Evolutionary conservation across 225 moss, liverwort and hornwort species (phyloP).

Genomic region (Physcomitrellopsis africana): DNA sequence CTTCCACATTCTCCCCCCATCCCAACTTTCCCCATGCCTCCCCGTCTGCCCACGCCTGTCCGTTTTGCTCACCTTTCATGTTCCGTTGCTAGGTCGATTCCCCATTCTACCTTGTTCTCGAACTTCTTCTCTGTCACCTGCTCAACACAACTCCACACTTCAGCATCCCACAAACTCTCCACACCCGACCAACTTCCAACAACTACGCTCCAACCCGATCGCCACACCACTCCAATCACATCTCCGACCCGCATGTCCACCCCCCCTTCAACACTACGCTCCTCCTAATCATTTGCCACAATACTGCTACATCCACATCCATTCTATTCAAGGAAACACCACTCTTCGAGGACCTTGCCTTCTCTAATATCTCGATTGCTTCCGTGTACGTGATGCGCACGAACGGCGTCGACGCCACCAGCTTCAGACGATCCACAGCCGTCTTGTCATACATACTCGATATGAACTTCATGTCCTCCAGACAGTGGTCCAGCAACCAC

Average conservation of each 20-base stretch:
- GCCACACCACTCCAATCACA: neutral
- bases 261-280: no score
- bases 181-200: no score
- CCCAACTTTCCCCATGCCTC: neutral
- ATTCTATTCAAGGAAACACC: no score
- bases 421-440: slow-evolving; percentile 79
- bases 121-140: slow-evolving; percentile 92
- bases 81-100: slow-evolving; percentile 92
- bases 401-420: slow-evolving; percentile 91
- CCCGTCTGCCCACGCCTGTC: neutral
- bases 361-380: slow-evolving; percentile 69
- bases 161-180: no score
- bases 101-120: slow-evolving; percentile 95
- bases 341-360: slow-evolving; percentile 41
- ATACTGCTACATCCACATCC: no score
- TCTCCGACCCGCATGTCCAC: neutral
- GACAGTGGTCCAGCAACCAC: slow-evolving; percentile 90
- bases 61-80: slow-evolving; percentile 73
- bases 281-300: no score
- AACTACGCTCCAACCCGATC: neutral
- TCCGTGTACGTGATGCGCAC: slow-evolving; percentile 78
- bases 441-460: slow-evolving; percentile 65
- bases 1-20: neutral
- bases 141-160: neutral
- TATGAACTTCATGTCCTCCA: slow-evolving; percentile 87